Evolutionary conservation across 768 basidiomycete species (phyloP).

Genomic region (Lepiota venenata): DNA sequence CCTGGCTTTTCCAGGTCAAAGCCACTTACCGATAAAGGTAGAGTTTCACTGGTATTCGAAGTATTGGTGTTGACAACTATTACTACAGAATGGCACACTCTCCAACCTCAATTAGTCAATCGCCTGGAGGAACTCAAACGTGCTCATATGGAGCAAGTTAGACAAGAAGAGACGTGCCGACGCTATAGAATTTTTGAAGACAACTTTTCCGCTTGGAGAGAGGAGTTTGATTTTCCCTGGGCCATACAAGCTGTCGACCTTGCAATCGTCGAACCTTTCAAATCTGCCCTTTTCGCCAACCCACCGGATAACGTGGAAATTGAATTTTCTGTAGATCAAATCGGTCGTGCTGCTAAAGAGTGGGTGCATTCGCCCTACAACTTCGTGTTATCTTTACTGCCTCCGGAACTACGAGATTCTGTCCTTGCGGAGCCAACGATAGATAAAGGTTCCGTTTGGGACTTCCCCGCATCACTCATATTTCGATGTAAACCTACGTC

Average conservation of each 20-base stretch:
- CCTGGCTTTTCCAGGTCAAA: background rate
- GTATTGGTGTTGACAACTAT: background rate
- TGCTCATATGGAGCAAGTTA: background rate
- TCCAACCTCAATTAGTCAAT: background rate
- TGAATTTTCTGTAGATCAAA: background rate
- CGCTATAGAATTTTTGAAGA: background rate
- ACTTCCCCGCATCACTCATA: too few species aligned
- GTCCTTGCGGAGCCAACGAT: too few species aligned
- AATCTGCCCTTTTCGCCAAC: too few species aligned
- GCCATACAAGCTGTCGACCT: too few species aligned
- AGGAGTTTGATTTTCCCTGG: too few species aligned
- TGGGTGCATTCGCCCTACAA: background rate
- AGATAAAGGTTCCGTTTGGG: too few species aligned
- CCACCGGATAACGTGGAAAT: too few species aligned
- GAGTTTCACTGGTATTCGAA: background rate
- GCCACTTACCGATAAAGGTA: background rate
- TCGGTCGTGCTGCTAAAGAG: background rate
- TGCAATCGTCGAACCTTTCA: too few species aligned
- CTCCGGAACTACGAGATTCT: background rate
- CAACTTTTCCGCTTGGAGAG: background rate
- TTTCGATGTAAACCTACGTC: too few species aligned
- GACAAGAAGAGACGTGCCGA: background rate
- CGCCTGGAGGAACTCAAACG: background rate
- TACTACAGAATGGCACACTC: background rate
- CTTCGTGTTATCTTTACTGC: background rate